Evolutionary conservation across 1,284 basidiomycete species (phyloP).

Genomic region (Malassezia cuniculi): DNA sequence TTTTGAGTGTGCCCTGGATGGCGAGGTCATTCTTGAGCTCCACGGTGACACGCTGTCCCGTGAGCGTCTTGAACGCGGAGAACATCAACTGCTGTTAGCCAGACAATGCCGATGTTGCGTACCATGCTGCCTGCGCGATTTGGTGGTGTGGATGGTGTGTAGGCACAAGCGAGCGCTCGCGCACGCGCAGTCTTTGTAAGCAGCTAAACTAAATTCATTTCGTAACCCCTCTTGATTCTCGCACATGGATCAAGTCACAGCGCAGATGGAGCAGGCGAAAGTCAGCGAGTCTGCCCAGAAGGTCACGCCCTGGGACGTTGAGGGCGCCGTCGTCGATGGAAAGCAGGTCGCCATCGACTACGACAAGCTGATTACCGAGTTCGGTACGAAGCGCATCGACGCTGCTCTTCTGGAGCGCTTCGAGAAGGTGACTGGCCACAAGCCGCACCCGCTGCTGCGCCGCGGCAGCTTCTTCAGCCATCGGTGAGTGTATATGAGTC

Average conservation of each 20-base stretch:
- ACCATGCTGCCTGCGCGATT: neutral
- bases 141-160: too few species aligned
- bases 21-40: conserved; percentile 98
- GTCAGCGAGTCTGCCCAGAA: conserved; percentile 51
- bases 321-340: conserved; percentile 84
- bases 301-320: conserved; percentile 95
- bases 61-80: conserved; percentile 97
- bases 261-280: too few species aligned
- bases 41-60: conserved; percentile 78
- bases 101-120: too few species aligned
- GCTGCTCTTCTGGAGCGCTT: conserved; percentile 70
- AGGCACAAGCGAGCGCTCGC: too few species aligned
- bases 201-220: too few species aligned
- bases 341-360: conserved; percentile 66
- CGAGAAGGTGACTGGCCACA: conserved; percentile 75
- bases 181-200: too few species aligned
- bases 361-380: conserved; percentile 84
- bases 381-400: conserved; percentile 77
- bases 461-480: conserved; percentile 97
- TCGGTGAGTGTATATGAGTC: conserved; percentile 52
- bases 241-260: too few species aligned
- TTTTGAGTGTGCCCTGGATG: conserved; percentile 89
- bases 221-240: too few species aligned
- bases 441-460: conserved; percentile 78
- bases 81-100: conserved; percentile 68